These are phyloP conservation scores for Aspergillus latus DNA, from an alignment of 2,329 filamentous ascomycete genomes.

Conservation along the genomic window DNA sequence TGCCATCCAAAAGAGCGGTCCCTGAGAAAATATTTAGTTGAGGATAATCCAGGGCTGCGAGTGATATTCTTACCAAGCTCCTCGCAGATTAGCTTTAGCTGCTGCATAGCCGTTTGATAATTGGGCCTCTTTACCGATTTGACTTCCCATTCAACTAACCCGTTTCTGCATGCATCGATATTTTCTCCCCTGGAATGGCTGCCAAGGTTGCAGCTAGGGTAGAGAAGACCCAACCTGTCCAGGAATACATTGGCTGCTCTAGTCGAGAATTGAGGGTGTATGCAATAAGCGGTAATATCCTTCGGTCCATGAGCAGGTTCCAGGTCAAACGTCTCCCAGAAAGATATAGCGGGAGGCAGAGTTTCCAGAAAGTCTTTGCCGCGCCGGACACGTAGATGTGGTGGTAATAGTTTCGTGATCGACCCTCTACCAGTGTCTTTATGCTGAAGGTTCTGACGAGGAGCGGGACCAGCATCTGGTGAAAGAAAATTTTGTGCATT, in stretches of 20 bases:
- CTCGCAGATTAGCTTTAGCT: slow-evolving; percentile 36
- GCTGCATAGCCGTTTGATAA: slow-evolving; percentile 38
- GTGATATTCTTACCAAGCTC: slow-evolving; percentile 34
- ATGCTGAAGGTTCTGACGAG: slow-evolving; percentile 24
- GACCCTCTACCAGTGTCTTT: slow-evolving; percentile 33
- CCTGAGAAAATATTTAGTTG: slow-evolving; percentile 29
- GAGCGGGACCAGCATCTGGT: slow-evolving; percentile 17
- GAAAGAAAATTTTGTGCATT: slow-evolving; percentile 6
- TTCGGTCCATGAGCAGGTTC: slow-evolving; percentile 57
- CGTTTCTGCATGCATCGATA: slow-evolving; percentile 40
- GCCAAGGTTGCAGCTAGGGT: slow-evolving; percentile 59
- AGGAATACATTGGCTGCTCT: slow-evolving; percentile 54
- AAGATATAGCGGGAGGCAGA: slow-evolving; percentile 56
- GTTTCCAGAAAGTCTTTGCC: slow-evolving; percentile 55
- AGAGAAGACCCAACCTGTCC: slow-evolving; percentile 53
- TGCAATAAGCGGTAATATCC: slow-evolving; percentile 57
- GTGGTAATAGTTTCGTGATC: slow-evolving; percentile 48
- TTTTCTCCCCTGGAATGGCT: slow-evolving; percentile 47
- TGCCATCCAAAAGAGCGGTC: slow-evolving; percentile 34
- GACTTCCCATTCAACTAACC: slow-evolving; percentile 40
- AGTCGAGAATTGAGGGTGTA: slow-evolving; percentile 53
- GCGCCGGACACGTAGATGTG: slow-evolving; percentile 56
- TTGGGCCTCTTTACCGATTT: slow-evolving; percentile 25
- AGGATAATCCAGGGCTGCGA: background rate
- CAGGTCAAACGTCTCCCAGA: slow-evolving; percentile 63